Percentiles rank a stretch among this genome's conserved stretches.
These are phyloP conservation scores for Acacia acuminata DNA, from an alignment of 306 rosid species.

Conservation along the genomic window DNA sequence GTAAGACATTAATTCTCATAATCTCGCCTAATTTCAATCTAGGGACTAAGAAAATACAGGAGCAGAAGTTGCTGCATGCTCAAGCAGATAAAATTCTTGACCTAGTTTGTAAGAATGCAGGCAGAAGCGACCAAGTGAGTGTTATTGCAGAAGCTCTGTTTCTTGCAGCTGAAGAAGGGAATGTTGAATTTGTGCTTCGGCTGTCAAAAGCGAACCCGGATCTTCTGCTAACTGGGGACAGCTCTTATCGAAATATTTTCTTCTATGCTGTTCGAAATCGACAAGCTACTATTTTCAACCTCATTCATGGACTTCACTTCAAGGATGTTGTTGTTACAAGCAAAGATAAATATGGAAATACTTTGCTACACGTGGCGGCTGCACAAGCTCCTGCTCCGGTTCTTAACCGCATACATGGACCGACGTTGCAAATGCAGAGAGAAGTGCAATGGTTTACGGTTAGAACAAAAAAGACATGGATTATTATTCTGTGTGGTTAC, in stretches of 20 bases:
- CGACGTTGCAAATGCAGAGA: constrained; percentile 25
- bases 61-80: background rate
- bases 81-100: background rate
- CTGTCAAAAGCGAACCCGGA: background rate
- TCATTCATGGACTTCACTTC: too few species aligned
- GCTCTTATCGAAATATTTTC: background rate
- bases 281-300: constrained; percentile 13
- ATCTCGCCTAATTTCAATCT: background rate
- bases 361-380: too few species aligned
- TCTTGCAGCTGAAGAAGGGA: background rate
- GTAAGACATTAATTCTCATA: background rate
- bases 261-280: background rate
- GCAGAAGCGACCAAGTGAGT: background rate
- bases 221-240: background rate
- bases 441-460: constrained; percentile 22
- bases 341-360: too few species aligned
- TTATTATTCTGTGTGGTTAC: too few species aligned
- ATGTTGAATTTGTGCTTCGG: background rate
- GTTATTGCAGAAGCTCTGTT: background rate
- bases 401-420: background rate
- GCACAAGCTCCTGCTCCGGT: background rate
- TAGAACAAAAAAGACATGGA: background rate
- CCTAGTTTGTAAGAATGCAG: background rate
- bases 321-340: too few species aligned
- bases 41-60: background rate